Percentiles rank a stretch among this genome's conserved stretches.
Conservation (phyloP, 306 rosid species). For the Inga laurina region DNA sequence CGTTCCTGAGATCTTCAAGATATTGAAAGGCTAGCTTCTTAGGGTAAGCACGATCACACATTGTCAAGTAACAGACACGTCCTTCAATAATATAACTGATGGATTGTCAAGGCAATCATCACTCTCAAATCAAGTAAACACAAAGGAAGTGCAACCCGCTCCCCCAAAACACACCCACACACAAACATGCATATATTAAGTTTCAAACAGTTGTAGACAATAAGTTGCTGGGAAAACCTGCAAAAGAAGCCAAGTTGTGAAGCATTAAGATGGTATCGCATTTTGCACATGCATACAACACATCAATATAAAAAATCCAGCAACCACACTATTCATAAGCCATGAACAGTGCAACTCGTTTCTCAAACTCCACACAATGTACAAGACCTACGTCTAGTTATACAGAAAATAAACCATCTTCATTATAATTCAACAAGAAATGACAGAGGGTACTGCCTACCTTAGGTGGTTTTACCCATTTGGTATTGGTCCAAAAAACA, state of each 20-base stretch:
- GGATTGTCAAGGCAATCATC: conserved; percentile 56
- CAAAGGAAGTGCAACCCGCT: conserved; percentile 14
- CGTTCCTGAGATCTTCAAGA: conserved; percentile 97
- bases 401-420: conserved; percentile 5
- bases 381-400: background rate
- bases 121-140: conserved; percentile 22
- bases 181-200: background rate
- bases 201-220: conserved; percentile 1
- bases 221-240: conserved; percentile 4
- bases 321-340: background rate
- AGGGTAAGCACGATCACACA: conserved; percentile 98
- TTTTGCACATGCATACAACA: conserved; percentile 14
- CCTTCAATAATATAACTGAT: conserved; percentile 93
- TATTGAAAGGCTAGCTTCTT: conserved; percentile 99
- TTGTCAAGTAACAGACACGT: conserved; percentile 95
- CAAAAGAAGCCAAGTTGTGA: background rate
- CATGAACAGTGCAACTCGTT: background rate
- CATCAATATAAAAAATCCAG: background rate
- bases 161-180: background rate
- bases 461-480: background rate
- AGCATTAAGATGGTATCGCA: conserved; percentile 9
- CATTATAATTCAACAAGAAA: conserved; percentile 17
- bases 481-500: background rate
- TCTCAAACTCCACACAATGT: background rate
- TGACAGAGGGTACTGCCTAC: background rate